Percentiles rank a stretch among this genome's conserved stretches.
Evolutionary conservation across 164 flowering plant genomes (phyloP).

Genomic region (Cinnamomum chago): DNA sequence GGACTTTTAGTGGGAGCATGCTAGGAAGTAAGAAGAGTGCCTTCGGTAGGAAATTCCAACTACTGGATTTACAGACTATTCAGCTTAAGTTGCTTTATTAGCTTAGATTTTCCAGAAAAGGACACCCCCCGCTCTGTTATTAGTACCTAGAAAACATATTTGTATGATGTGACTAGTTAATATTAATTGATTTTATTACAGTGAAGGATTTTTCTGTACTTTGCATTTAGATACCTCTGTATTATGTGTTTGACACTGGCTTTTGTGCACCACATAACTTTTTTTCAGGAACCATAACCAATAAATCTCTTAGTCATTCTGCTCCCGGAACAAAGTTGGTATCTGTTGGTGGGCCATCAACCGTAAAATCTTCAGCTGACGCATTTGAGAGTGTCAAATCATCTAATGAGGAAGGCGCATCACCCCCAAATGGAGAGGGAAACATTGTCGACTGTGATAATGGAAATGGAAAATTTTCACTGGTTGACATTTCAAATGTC

Average conservation of each 20-base stretch:
- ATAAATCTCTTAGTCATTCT: slow-evolving; percentile 19
- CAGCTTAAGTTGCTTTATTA: neutral
- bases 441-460: slow-evolving; percentile 16
- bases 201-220: neutral
- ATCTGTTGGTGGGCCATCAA: slow-evolving; percentile 33
- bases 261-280: neutral
- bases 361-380: slow-evolving; percentile 39
- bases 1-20: no score
- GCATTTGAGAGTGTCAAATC: slow-evolving; percentile 41
- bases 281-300: slow-evolving; percentile 39
- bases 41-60: neutral
- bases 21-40: neutral
- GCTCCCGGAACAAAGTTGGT: slow-evolving; percentile 30
- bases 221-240: neutral
- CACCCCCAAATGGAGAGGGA: slow-evolving; percentile 30
- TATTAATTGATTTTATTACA: neutral
- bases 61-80: no score
- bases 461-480: slow-evolving; percentile 10
- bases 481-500: slow-evolving; percentile 1
- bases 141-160: no score
- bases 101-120: neutral
- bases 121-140: no score
- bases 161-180: neutral
- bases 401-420: slow-evolving; percentile 53
- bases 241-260: neutral